phyloP scores from a whole-genome alignment of 148 eudicot species.

The Fagopyrum esculentum region DNA sequence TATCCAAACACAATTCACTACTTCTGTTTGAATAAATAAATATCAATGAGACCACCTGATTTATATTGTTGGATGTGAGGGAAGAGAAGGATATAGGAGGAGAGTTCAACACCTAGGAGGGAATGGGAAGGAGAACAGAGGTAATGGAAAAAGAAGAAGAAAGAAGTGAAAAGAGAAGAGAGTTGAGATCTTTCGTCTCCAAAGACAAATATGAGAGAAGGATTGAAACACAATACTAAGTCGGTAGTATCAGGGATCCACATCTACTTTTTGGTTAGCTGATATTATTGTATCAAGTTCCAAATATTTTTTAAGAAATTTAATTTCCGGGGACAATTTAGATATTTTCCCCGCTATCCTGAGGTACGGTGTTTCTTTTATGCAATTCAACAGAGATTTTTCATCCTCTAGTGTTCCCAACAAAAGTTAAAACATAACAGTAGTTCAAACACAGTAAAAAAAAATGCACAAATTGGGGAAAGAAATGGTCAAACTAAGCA shows the following conservation, averaged over 20 bases:
- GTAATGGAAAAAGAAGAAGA: neutral
- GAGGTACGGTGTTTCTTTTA: neutral
- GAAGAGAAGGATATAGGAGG: neutral
- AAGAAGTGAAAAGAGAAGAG: neutral
- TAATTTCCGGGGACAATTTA: neutral
- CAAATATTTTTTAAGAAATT: neutral
- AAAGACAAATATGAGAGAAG: neutral
- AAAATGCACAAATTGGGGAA: neutral
- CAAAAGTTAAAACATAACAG: neutral
- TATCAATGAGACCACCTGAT: neutral
- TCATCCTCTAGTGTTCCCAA: neutral
- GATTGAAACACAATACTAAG: neutral
- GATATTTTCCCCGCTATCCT: neutral
- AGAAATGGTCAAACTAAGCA: neutral
- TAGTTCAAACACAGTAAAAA: neutral
- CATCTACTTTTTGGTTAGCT: neutral
- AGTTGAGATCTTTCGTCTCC: neutral
- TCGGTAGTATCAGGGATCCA: neutral
- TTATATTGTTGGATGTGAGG: neutral
- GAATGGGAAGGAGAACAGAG: neutral
- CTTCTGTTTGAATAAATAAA: too few species aligned
- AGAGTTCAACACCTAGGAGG: too few species aligned
- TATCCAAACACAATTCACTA: too few species aligned
- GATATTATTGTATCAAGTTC: neutral
- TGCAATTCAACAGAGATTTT: neutral